These are phyloP conservation scores for Mycena vitilis DNA, from an alignment of 768 basidiomycete genomes.

Conservation along the genomic window DNA sequence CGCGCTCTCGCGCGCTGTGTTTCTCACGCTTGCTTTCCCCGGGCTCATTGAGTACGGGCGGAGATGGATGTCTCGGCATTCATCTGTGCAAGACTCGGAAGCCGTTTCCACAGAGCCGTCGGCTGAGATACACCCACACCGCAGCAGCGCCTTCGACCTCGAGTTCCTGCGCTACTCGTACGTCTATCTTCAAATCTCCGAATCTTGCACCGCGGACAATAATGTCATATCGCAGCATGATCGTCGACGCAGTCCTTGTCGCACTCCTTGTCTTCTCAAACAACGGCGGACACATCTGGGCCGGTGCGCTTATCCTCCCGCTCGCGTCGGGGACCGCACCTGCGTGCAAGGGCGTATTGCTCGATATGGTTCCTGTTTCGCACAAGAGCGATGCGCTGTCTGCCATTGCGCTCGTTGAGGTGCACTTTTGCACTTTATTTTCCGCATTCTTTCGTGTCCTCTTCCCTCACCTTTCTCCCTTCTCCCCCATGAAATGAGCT, in stretches of 20 bases:
- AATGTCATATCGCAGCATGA: conserved; percentile 20
- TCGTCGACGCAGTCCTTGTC: conserved; percentile 24
- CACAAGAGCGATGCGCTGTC: conserved; percentile 26
- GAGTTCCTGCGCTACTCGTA: conserved; percentile 31
- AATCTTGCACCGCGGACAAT: not conserved
- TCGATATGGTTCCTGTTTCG: conserved; percentile 26
- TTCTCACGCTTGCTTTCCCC: conserved; percentile 35
- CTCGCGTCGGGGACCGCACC: conserved; percentile 31
- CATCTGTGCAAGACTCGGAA: not conserved
- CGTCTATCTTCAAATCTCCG: too few species aligned
- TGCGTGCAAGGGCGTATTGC: conserved; percentile 28
- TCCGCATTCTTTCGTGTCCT: too few species aligned
- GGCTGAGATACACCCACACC: not conserved
- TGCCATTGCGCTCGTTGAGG: conserved; percentile 31
- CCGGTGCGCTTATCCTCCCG: conserved; percentile 25
- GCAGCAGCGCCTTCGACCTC: conserved; percentile 27
- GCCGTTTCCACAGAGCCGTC: not conserved
- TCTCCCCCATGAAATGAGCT: too few species aligned
- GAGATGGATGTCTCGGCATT: not conserved
- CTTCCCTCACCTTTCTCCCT: too few species aligned
- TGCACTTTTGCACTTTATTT: not conserved
- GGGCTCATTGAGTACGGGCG: conserved; percentile 23
- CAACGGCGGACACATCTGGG: conserved; percentile 16
- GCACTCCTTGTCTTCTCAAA: conserved; percentile 22
- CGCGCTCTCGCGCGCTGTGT: conserved; percentile 32